Evolutionary conservation across 352 stramenopile species (phyloP), one percentile per base, ranked within the genome.

Genomic region (Discostella stelligera): DNA sequence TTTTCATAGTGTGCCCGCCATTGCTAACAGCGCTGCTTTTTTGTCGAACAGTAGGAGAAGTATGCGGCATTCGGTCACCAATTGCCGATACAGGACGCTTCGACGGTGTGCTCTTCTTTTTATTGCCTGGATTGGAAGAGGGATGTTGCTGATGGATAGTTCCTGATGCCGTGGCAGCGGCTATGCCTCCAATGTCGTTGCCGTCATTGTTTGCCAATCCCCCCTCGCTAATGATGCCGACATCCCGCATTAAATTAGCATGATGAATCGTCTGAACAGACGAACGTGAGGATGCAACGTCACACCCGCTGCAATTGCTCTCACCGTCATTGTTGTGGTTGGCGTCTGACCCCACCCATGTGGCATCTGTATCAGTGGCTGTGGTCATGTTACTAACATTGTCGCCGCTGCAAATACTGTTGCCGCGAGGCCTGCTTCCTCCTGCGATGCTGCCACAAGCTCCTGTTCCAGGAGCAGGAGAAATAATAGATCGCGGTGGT

Each of bases 31-130:
- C 27, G 27, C 27, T 32, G 27, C 27, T 32, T 32, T 32, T 32
- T 32, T 2, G 27, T 32, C 27, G 27, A 32, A 32, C 27, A 32
- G 27, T 32, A 5, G 27, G 27, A 32, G 27, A 32, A 32, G 27
- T 32, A 32, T 32, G 27, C 27, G 2, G 27, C 27, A 5, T 49
- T 23, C 55, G 11, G 13, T 32, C 46, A 27, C 61, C 56, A 14
- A 78, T 78, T 23, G 71, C 71, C 37, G 71, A 78, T 21, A 55
- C 61, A 0, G 71, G 61, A 14, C 60, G 50, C 63, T 71, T 72
- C 32, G 50, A 66, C 25, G 71, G 71, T 11, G 71, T 78, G 52
- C 62, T 71, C 71, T 78, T 78, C 62, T 78, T 78, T 52, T 72
- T 78, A 9, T 25, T 64, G 21, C 50, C 54, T 7, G 20, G n/a